Evolutionary conservation across 371 early-diverging fungal genomes (phyloP).

Genomic region (Mucor piriformis): DNA sequence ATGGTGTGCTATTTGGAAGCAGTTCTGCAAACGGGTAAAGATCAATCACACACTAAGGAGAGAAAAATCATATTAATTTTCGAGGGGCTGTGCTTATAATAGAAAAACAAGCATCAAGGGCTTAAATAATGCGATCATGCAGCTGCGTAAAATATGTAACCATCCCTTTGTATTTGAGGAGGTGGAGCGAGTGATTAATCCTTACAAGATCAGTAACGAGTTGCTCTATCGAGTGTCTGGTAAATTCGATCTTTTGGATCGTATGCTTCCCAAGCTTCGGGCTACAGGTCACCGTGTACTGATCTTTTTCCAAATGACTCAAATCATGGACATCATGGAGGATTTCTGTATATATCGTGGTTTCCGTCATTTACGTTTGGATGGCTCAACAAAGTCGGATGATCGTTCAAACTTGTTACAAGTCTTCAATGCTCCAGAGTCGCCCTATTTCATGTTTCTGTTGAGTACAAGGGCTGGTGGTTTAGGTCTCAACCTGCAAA

Average conservation of each 20-base stretch:
- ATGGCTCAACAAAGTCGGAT: slow-evolving; percentile 95
- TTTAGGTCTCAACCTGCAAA: slow-evolving; percentile 98
- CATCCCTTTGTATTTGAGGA: slow-evolving; percentile 99
- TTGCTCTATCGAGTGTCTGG: slow-evolving; percentile 84
- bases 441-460: slow-evolving; percentile 91
- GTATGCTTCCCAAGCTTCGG: slow-evolving; percentile 91
- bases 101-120: slow-evolving; percentile 76
- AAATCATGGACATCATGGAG: slow-evolving; percentile 97
- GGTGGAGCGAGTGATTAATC: slow-evolving; percentile 86
- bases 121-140: slow-evolving; percentile 98
- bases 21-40: slow-evolving; percentile 59
- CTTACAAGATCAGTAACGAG: slow-evolving; percentile 59
- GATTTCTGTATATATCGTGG: slow-evolving; percentile 87
- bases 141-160: slow-evolving; percentile 98
- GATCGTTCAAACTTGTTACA: slow-evolving; percentile 87
- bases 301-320: slow-evolving; percentile 99
- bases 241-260: slow-evolving; percentile 98
- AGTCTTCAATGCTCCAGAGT: slow-evolving; percentile 82
- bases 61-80: no score
- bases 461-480: slow-evolving; percentile 99
- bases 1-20: slow-evolving; percentile 69
- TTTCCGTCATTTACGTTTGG: slow-evolving; percentile 88
- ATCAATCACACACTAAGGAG: not conserved
- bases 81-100: no score
- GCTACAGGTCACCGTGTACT: slow-evolving; percentile 89